Conservation (phyloP, 306 rosid species). For the Albizia julibrissin region DNA sequence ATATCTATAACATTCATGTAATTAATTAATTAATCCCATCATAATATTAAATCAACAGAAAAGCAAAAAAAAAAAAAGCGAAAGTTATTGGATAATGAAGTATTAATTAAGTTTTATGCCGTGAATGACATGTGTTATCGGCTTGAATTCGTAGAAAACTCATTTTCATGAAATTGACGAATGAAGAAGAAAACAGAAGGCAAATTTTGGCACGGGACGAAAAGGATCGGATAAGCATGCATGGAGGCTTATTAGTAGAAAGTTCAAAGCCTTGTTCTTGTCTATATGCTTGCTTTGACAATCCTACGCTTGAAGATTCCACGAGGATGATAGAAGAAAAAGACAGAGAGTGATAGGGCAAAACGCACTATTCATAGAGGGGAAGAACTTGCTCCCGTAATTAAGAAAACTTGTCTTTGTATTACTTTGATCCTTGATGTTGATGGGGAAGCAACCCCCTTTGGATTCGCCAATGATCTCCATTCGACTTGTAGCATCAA, state of each 20-base stretch:
- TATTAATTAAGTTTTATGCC: no score
- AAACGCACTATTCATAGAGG: no score
- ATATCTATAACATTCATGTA: neutral
- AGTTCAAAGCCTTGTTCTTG: neutral
- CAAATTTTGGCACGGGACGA: neutral
- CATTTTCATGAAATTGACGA: neutral
- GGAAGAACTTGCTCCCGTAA: no score
- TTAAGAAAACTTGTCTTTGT: no score
- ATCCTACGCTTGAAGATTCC: neutral
- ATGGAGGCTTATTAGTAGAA: neutral
- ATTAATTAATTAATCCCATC: neutral
- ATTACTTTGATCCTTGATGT: no score
- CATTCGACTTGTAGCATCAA: no score
- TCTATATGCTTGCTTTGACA: neutral
- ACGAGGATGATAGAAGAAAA: neutral
- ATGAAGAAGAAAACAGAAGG: neutral
- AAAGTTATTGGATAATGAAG: neutral
- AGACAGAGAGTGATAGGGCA: neutral
- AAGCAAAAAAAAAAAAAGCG: neutral
- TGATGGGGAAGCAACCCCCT: no score
- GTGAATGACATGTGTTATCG: neutral
- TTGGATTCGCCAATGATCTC: no score
- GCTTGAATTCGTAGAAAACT: neutral
- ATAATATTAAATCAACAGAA: neutral
- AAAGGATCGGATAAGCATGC: neutral